Base-by-base conservation (phyloP, 2,329 filamentous ascomycete species). In the Aspergillus sp. region DNA sequence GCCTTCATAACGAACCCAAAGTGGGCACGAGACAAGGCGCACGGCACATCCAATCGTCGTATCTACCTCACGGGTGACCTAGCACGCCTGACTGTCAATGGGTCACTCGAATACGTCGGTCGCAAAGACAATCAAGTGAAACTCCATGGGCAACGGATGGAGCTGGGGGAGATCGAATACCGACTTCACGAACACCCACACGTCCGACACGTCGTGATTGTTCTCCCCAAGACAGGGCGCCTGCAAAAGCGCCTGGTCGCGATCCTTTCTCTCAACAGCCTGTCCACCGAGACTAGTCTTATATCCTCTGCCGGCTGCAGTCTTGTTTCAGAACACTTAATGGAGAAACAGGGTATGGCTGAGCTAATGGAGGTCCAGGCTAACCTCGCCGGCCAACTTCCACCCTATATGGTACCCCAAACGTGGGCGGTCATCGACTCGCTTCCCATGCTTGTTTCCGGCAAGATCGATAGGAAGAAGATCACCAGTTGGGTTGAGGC, bases 101-200 rank as follows among this genome's bases (percentile, higher is more conserved):
- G 64, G 7, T 62, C 64, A 17, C 54, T 66, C 4, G 50, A 63
- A 42, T 66, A 60, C 24, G 54, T 66, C 12, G 60, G 86, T 5
- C 81, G 88, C 44, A 87, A 86, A 64, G 87, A 89, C 61, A 81
- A 82, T 44, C 86, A 87, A 68, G 83, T 88, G 58, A 89, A 90
- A 68, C 71, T 89, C 12, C 77, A 81, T 8, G 89, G 89, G 12
- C 86, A 84, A 64, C 78, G 87, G 48, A 83, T 88, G 62, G 89
- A 86, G 72, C 79, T 86, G 47, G 79, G 75, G 45, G 81, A 80
- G 65, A 80, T 80, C 20, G 73, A 76, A 47, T 68, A 71, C 57
- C 70, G 73, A 15, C 61, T 76, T 8, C 61, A 66, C 24, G 68
- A 68, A n/a, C 64, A 71, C 51, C 12, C 57, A 15, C 64, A 61